Evolutionary conservation across 192 early-diverging fungal genomes (phyloP), one percentile per base, ranked within the genome.

Genomic region (Podila minutissima): DNA sequence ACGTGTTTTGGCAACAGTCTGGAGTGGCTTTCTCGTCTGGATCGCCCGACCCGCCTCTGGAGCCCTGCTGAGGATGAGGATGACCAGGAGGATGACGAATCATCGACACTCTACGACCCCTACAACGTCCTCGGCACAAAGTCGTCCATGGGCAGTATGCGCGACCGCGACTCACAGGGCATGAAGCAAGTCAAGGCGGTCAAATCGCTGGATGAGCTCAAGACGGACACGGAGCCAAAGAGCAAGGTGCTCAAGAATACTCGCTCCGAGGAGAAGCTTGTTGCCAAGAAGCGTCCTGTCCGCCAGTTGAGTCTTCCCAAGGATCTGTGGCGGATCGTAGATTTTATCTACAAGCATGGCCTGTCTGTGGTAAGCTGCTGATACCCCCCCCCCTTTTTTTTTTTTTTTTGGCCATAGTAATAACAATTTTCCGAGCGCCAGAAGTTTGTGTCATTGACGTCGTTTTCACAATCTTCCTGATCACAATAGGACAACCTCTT

Each of bases 1-100:
- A 93, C 94, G 6, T 93, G 92, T 73, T 95, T 94, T 82, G 95
- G 94, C 5, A 88, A 87, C 72, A 85, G 82, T 0, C 66, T 98
- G 33, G 92, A 93, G 28, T 81, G 89, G 20, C 82, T 98, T 19
- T 84, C 88, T 5, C 85, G 87, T 10, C 74, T 92, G 65, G 85
- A 89, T 22, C 58, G 83, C 41, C 88, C 95, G 0, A 85, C 93
- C 9, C 83, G 90, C 53, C 62, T 61, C 2, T 88, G 87, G 89
- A 74, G 65, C 9, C 72, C 81, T 1, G 83, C 89, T 60, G 82
- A 66, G 22, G 77, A 81, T 15, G 77, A 69, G 0, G 67, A 64
- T 31, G 70, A 81, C 2, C 50, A 38, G 3, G 77, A 81, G 15
- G 77, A 81, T 8, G 77, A 81, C 33, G 77, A 81, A 50, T 38